phyloP scores from a whole-genome alignment of 495 filamentous ascomycete species.

The Aspergillus mulundensis region DNA sequence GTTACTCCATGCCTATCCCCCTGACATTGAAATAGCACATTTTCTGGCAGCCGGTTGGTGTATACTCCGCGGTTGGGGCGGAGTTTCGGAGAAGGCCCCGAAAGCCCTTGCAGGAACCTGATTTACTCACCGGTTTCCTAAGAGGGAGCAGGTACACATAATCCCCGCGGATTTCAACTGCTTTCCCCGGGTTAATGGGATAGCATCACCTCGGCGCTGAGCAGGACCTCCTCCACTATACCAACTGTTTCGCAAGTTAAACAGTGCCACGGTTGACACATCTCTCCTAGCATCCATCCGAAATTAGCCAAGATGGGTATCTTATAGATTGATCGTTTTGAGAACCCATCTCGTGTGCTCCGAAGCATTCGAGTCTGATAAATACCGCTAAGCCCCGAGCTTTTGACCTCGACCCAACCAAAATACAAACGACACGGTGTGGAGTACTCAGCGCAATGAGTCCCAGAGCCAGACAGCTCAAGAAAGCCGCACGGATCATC shows the following conservation, averaged over 20 bases:
- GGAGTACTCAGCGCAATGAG: constrained; percentile 17
- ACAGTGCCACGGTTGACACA: neutral
- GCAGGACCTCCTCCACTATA: neutral
- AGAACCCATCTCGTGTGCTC: neutral
- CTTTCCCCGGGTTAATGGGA: constrained; percentile 19
- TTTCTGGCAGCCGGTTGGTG: neutral
- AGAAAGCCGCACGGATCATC: constrained; percentile 85
- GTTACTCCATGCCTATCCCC: no score
- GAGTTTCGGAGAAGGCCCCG: constrained; percentile 10
- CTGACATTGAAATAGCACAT: neutral
- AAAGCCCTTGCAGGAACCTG: constrained; percentile 30
- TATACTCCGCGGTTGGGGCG: neutral
- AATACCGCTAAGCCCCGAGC: neutral
- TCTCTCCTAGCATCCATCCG: neutral
- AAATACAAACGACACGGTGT: neutral
- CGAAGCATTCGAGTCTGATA: neutral
- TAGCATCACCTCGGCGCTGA: constrained; percentile 10
- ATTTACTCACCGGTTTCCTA: constrained; percentile 39
- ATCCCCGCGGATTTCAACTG: constrained; percentile 13
- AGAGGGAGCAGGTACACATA: constrained; percentile 22
- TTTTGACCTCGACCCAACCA: neutral
- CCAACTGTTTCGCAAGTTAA: neutral
- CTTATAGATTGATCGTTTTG: neutral
- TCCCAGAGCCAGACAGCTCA: constrained; percentile 49
- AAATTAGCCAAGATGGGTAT: neutral